Conservation (phyloP, 805 yeast species). For the Schizosaccharomyces octosporus region DNA sequence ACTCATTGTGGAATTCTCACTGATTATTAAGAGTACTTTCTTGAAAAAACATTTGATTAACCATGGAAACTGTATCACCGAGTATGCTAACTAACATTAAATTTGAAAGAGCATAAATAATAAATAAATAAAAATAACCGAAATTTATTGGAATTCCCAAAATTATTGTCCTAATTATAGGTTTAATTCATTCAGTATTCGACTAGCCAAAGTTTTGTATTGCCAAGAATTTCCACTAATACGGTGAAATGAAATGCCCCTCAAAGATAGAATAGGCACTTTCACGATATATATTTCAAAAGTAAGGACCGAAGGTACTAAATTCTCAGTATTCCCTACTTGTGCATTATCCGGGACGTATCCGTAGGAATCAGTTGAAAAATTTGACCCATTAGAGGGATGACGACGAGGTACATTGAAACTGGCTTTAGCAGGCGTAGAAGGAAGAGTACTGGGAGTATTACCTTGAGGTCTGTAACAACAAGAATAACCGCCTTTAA, state of each 20-base stretch:
- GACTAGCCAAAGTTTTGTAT: conserved; percentile 74
- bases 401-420: conserved; percentile 3
- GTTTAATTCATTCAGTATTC: conserved; percentile 47
- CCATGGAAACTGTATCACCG: too few species aligned
- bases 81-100: too few species aligned
- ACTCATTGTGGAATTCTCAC: too few species aligned
- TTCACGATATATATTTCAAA: conserved; percentile 83
- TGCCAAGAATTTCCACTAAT: conserved; percentile 85
- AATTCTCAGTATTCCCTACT: neutral
- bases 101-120: too few species aligned
- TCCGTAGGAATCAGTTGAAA: neutral
- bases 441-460: neutral
- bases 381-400: neutral
- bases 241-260: conserved; percentile 87
- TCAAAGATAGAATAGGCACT: conserved; percentile 69
- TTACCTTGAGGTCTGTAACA: conserved; percentile 23
- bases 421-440: neutral
- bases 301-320: conserved; percentile 34
- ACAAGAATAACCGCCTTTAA: conserved; percentile 82
- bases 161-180: conserved; percentile 16
- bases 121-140: neutral
- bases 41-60: too few species aligned
- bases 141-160: neutral
- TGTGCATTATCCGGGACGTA: neutral
- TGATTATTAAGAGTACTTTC: too few species aligned